Base-by-base conservation (phyloP, 164 flowering plant genomes). In the Houttuynia cordata region DNA sequence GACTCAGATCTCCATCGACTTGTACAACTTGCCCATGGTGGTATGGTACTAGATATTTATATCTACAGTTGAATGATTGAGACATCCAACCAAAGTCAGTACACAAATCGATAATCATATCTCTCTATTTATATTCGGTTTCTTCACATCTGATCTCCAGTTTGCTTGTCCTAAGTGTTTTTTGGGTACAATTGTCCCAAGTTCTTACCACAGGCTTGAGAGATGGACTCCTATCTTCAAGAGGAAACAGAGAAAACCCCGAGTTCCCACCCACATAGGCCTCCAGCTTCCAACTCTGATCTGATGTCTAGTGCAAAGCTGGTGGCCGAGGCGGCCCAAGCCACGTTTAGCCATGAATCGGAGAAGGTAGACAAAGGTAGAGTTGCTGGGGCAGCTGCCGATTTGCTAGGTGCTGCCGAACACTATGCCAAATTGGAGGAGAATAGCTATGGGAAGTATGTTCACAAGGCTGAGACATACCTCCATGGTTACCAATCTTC, bases 241-340 rank as follows among this genome's bases (percentile, higher is more conserved):
- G 13, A 45, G 53, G 47, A 7, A 53, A 62, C 54, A 24, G 53
- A 21, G n/a, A n/a, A n/a, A n/a, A n/a, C n/a, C 49, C 61, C 34
- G 53, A 65, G 21, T 67, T 62, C 34, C 71, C 62, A 24, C 55
- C 72, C 22, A 69, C 81, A 18, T 59, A 61, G 59, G 30, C 76
- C 15, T 76, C 76, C 56, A 74, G 58, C 75, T 13, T 76, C 84
- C 14, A 62, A 56, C 58, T 18, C 74, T 7, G 83, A 80, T 56
- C 80, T 83, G 21, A 39, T 83, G 13, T 60, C 77, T 12, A 75
- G 75, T 65, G 84, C 87, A 64, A 83, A 83, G 63, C 1, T 72
- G 50, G 67, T 83, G 54, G 78, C 83, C 1, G 87, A 64, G 17
- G 84, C 84, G 3, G 81, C 79, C 51, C 56, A 68, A 42, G 45